Percentiles rank a stretch among this genome's conserved stretches.
Conservation (phyloP, 306 rosid species). For the Benincasa hispida region DNA sequence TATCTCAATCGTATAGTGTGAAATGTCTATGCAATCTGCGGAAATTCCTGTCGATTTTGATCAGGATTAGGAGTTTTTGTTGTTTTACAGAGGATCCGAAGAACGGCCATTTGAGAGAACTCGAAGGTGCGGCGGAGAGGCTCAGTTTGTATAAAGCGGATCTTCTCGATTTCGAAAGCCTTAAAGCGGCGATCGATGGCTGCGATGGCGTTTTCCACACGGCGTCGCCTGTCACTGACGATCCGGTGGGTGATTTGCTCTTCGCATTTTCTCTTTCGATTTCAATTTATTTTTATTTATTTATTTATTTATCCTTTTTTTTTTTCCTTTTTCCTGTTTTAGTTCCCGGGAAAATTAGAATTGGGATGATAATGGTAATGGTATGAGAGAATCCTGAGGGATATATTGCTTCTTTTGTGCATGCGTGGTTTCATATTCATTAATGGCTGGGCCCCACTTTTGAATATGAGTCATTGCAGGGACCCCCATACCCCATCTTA, state of each 20-base stretch:
- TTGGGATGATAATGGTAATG: background rate
- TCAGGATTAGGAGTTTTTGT: background rate
- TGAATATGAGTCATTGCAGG: no score
- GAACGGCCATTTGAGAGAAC: conserved; percentile 64
- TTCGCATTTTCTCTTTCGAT: background rate
- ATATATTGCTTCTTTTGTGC: background rate
- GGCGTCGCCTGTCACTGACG: conserved; percentile 87
- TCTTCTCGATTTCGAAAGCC: conserved; percentile 53
- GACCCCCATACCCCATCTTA: no score
- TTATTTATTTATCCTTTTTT: background rate
- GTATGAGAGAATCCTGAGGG: no score
- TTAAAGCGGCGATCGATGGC: conserved; percentile 42
- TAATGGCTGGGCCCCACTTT: background rate
- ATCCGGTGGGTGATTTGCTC: conserved; percentile 57
- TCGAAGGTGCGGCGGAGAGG: conserved; percentile 80
- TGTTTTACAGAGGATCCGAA: conserved; percentile 52
- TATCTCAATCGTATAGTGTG: background rate
- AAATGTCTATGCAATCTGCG: background rate
- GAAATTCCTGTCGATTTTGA: background rate
- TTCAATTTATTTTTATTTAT: background rate
- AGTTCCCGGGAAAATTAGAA: background rate
- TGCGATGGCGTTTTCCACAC: conserved; percentile 83
- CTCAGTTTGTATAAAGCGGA: conserved; percentile 55
- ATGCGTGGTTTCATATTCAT: background rate
- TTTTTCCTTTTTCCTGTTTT: no score